phyloP scores from a whole-genome alignment of 2,329 filamentous ascomycete genomes.

The Emmonsiellopsis sp. region DNA sequence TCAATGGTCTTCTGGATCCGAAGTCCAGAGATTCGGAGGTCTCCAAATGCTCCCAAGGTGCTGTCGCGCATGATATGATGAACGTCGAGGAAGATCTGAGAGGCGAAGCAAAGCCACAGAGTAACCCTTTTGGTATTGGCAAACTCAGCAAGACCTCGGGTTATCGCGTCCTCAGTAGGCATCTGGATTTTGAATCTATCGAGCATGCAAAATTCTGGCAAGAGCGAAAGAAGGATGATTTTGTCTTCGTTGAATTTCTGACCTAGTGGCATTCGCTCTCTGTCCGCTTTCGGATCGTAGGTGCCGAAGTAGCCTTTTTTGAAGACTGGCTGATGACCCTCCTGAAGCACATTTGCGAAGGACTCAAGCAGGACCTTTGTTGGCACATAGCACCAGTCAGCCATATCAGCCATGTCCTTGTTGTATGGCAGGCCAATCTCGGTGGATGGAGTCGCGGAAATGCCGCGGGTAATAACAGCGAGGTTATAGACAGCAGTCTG shows the following conservation, averaged over 20 bases:
- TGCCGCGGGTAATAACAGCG: too few relatives aligned
- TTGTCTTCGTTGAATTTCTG: conserved; percentile 29
- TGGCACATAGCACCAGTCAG: conserved; percentile 8
- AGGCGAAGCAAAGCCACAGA: conserved; percentile 31
- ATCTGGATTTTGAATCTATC: conserved; percentile 1
- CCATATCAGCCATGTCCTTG: background rate
- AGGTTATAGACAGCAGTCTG: conserved; percentile 6
- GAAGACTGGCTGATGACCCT: conserved; percentile 7
- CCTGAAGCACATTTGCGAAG: conserved; percentile 5
- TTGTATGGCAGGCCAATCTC: too few relatives aligned
- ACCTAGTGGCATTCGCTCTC: conserved; percentile 15
- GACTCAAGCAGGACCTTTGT: conserved; percentile 10
- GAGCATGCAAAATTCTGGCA: conserved; percentile 22
- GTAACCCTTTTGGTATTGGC: conserved; percentile 21
- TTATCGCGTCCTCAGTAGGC: conserved; percentile 29
- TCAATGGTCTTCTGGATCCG: conserved; percentile 19
- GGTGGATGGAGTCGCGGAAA: too few relatives aligned
- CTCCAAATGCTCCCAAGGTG: conserved; percentile 5
- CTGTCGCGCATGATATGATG: conserved; percentile 21
- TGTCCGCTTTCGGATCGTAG: conserved; percentile 11
- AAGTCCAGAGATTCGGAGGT: conserved; percentile 11
- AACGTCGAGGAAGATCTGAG: conserved; percentile 36
- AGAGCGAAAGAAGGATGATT: conserved; percentile 23
- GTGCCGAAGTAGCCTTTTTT: conserved; percentile 10
- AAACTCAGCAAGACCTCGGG: conserved; percentile 26